phyloP scores from a whole-genome alignment of 2,329 filamentous ascomycete species.

The Cordyceps farinosa region DNA sequence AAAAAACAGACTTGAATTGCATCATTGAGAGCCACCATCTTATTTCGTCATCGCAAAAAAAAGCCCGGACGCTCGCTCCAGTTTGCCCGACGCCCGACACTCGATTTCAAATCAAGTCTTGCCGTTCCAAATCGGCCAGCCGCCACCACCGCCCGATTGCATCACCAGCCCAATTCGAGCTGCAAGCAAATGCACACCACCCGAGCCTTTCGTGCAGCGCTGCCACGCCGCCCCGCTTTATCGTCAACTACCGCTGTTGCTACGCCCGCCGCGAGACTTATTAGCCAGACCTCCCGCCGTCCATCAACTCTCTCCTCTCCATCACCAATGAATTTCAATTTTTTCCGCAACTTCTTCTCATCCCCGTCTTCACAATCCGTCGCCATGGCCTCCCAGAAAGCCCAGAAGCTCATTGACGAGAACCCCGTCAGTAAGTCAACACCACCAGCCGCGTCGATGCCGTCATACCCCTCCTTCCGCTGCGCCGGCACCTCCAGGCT shows the following conservation, averaged over 20 bases:
- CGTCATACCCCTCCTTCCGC: neutral
- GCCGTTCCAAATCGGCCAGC: neutral
- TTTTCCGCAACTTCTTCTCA: constrained; percentile 70
- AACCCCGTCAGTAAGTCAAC: constrained; percentile 70
- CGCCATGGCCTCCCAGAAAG: constrained; percentile 80
- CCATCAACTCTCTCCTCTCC: neutral
- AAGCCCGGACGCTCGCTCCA: neutral
- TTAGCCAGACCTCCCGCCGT: neutral
- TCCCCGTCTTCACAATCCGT: constrained; percentile 55
- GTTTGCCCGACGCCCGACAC: neutral
- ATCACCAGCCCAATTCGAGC: neutral
- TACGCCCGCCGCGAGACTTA: neutral
- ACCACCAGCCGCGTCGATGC: neutral
- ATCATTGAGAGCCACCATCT: constrained; percentile 2
- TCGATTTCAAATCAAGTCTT: constrained; percentile 5
- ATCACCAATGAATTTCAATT: constrained; percentile 61
- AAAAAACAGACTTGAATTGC: constrained; percentile 2
- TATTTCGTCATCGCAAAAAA: neutral
- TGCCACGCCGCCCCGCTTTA: constrained; percentile 10
- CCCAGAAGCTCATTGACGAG: constrained; percentile 81
- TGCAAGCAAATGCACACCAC: constrained; percentile 7
- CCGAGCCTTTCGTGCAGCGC: neutral
- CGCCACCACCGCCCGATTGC: neutral
- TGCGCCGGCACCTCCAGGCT: neutral
- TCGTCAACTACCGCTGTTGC: neutral